Base-by-base conservation (phyloP, 2,329 filamentous ascomycete genomes). In the Penicillium sp. region DNA sequence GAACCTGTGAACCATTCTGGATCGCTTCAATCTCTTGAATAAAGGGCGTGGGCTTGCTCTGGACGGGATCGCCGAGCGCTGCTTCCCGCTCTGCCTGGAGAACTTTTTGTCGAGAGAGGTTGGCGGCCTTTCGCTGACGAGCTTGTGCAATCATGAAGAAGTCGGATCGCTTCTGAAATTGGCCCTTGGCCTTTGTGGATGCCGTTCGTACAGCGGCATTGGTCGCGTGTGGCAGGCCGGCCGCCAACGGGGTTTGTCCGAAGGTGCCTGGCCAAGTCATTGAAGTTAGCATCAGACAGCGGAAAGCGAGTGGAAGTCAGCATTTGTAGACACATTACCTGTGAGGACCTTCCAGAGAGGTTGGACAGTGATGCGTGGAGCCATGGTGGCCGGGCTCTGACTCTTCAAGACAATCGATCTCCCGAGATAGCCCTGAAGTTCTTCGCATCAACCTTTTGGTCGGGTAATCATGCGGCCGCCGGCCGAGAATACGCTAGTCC, bases 131-230 rank as follows among this genome's bases (percentile, higher is more conserved):
- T 63, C 91, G 88, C 73, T 92, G 91, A 70, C 90, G 86, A 35
- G 91, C 88, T 76, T 96, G 91, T 3, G 89, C 89, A 77, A 90
- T 86, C 60, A 88, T 83, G 73, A 96, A 97, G 0, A 92, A 92
- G 69, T 98, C 92, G 72, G 89, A 87, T 60, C 84, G 85, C 63
- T 85, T 83, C 61, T 85, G 84, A 73, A 87, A 87, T 78, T 85
- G 85, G 66, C 90, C 85, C 66, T 85, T 85, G 66, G 90, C 85
- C 66, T 86, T 82, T 54, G 79, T 78, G 41, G 86, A 86, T 22
- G 88, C 86, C 52, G 90, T 88, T 63, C 86, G 85, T 66, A 91
- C 86, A 67, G 83, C 82, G 55, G 69, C 70, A 49, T 74, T 74
- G 55, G 71, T 75, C 42, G 76, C 85, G 78, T 73, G 88, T 73